Conservation (phyloP, 164 flowering plant genomes). For the Vitis amurensis region DNA sequence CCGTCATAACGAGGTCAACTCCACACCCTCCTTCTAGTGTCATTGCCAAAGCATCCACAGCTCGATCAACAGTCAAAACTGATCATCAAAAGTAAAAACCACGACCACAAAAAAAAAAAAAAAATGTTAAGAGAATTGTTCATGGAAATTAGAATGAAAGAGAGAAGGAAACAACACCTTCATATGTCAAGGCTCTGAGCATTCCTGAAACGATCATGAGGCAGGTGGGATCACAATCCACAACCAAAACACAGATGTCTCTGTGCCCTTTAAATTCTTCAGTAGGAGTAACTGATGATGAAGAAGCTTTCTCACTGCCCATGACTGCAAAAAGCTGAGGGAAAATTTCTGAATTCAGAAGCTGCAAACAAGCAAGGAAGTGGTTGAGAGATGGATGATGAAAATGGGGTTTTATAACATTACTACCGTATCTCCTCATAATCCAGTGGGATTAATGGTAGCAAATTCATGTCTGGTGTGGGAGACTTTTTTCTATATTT, state of each 20-base stretch:
- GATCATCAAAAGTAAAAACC: background rate
- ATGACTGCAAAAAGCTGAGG: background rate
- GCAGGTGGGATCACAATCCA: slow-evolving; percentile 34
- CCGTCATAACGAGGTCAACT: slow-evolving; percentile 16
- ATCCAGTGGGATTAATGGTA: too few species aligned
- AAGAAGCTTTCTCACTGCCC: too few species aligned
- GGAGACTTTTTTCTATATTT: too few species aligned
- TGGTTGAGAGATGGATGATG: too few species aligned
- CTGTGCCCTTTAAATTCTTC: background rate
- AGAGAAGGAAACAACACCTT: slow-evolving; percentile 30
- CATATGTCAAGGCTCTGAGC: slow-evolving; percentile 23
- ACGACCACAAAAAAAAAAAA: too few species aligned
- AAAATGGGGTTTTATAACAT: too few species aligned
- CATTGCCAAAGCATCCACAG: slow-evolving; percentile 10
- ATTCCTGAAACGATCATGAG: slow-evolving; percentile 23
- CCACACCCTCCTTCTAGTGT: background rate
- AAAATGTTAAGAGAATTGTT: too few species aligned
- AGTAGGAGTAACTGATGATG: background rate
- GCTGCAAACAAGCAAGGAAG: too few species aligned
- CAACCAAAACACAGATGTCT: slow-evolving; percentile 29
- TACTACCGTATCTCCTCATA: too few species aligned
- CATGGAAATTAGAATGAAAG: background rate
- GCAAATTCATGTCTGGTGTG: too few species aligned
- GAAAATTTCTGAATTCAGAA: too few species aligned
- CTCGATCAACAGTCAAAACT: slow-evolving; percentile 9